Base-by-base conservation (phyloP, 768 basidiomycete species). In the Lanmaoa rubissima region DNA sequence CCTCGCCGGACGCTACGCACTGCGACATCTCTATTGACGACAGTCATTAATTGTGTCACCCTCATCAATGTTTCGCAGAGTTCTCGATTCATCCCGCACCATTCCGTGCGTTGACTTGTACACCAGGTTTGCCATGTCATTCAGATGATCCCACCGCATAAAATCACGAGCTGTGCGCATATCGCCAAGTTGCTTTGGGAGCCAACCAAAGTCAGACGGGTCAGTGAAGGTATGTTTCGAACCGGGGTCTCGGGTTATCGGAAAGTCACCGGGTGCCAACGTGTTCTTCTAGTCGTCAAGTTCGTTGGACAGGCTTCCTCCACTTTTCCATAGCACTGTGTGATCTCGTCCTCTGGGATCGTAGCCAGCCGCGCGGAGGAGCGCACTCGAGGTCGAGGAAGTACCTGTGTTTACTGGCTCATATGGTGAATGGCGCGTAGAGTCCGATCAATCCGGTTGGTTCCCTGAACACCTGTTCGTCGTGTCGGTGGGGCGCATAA, bases 241-340 rank as follows among this genome's bases (percentile, higher is more conserved):
- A 34, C 14, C 19, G 17, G 45, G 19, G 26, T 21, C 17, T 24
- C 21, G 21, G 21, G 21, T 24, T 24, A 24, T 26, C 9, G 24
- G 26, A 35, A 24, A 19, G 44, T 5, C 39, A 16, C 31, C 26
- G 6, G 12, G 8, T 21, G 6, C 2, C n/a, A 45, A 48, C 26
- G 4, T 24, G 26, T 19, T 34, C 57, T 28, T 40, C 43, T 17
- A 92, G 90, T 90, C 28, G 78, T 92, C 45, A 92, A 88, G 62
- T 86, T 83, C 62, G 75, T 92, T 11, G 79, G 82, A 0, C 79
- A 79, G 42, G 75, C 79, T 1, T 76, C 78, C 46, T 85, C 86
- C 2, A 80, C 84, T 21, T 81, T 90, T 3, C 90, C 90, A 1
- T 93, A 90, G 90, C 81, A 91, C 58, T 83, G 90, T 13, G 88